Evolutionary conservation across 306 rosid genomes (phyloP).

Genomic region (Quercus agrifolia): DNA sequence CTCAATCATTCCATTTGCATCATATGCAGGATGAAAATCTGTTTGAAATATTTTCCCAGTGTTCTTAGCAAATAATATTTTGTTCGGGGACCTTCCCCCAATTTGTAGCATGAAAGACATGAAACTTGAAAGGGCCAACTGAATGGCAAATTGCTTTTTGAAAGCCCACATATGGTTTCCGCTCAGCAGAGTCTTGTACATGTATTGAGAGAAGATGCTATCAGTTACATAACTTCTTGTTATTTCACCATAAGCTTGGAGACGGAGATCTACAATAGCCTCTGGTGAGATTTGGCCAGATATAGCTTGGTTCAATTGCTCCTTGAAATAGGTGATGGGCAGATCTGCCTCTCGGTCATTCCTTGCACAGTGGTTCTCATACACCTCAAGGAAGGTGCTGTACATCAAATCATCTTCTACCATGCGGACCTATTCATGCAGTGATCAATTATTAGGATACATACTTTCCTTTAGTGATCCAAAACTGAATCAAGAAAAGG

Average conservation of each 20-base stretch:
- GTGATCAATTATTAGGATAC: neutral
- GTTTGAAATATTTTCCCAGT: constrained; percentile 97
- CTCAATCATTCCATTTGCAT: constrained; percentile 88
- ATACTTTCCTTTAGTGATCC: neutral
- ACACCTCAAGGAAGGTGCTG: constrained; percentile 99
- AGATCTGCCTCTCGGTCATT: constrained; percentile 93
- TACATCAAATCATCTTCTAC: constrained; percentile 99
- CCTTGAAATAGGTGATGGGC: constrained; percentile 94
- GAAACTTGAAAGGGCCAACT: constrained; percentile 94
- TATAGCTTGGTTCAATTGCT: constrained; percentile 92
- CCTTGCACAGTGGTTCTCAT: constrained; percentile 97
- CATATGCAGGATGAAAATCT: constrained; percentile 97
- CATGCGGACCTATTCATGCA: constrained; percentile 83
- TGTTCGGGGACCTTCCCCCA: constrained; percentile 99
- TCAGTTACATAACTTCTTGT: constrained; percentile 72
- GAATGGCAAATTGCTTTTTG: constrained; percentile 97
- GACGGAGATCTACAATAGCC: constrained; percentile 88
- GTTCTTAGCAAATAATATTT: constrained; percentile 93
- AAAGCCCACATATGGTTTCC: constrained; percentile 99
- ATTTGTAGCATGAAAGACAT: constrained; percentile 94
- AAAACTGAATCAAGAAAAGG: constrained; percentile 2
- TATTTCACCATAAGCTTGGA: constrained; percentile 81
- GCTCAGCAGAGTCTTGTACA: constrained; percentile 89
- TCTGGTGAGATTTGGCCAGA: constrained; percentile 89
- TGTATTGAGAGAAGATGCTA: constrained; percentile 90